phyloP scores from a whole-genome alignment of 2,329 filamentous ascomycete species.

The Metarhizium sp. region DNA sequence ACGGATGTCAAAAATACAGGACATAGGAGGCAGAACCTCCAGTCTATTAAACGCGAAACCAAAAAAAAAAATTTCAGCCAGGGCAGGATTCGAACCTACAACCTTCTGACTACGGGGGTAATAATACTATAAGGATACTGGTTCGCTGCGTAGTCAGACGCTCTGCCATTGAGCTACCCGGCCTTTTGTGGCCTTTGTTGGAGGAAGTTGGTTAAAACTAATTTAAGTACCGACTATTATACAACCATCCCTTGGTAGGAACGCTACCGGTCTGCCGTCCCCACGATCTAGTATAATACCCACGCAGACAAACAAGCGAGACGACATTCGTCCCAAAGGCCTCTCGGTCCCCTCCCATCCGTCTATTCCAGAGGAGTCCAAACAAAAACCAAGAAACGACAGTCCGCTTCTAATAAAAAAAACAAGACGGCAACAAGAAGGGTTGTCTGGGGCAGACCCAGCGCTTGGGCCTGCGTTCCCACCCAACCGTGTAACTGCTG shows the following conservation, averaged over 20 bases:
- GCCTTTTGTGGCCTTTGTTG: too few relatives aligned
- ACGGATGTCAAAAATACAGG: not conserved
- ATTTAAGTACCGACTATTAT: slow-evolving; percentile 16
- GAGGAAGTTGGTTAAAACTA: too few relatives aligned
- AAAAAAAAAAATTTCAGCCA: slow-evolving; percentile 3
- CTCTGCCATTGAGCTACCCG: too few relatives aligned
- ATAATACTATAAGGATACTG: too few relatives aligned
- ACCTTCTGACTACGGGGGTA: too few relatives aligned
- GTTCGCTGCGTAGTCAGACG: too few relatives aligned
- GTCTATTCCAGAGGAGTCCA: not conserved
- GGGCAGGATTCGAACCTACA: too few relatives aligned
- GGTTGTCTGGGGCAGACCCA: slow-evolving; percentile 6
- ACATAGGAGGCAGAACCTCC: not conserved
- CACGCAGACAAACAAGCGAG: slow-evolving; percentile 10
- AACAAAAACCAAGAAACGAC: not conserved
- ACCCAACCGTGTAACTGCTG: not conserved
- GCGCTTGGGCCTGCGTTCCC: slow-evolving; percentile 5
- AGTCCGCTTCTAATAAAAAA: slow-evolving; percentile 1
- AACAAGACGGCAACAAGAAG: not conserved
- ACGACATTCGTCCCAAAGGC: slow-evolving; percentile 1
- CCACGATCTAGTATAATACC: slow-evolving; percentile 8
- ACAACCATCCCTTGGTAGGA: slow-evolving; percentile 15
- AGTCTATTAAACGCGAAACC: slow-evolving; percentile 12
- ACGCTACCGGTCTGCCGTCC: slow-evolving; percentile 11
- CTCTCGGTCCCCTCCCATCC: not conserved